A percentile compares a stretch with the other conserved stretches of the same genome.
phyloP scores from a whole-genome alignment of 805 yeast genomes.

The Schwanniomyces occidentalis region DNA sequence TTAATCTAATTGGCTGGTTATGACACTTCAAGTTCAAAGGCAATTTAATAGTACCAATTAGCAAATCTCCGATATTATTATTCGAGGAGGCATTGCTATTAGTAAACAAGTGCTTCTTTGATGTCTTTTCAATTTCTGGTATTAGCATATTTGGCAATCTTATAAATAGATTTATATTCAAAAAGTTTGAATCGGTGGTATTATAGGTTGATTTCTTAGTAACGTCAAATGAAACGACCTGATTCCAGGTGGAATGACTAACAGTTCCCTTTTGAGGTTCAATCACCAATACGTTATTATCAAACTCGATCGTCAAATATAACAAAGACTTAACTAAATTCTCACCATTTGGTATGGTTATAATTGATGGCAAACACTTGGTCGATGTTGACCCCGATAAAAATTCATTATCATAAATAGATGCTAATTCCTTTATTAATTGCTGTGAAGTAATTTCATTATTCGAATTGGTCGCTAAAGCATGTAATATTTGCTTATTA shows the following conservation, averaged over 20 bases:
- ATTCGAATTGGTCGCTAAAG: conserved; percentile 56
- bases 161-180: conserved; percentile 77
- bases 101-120: conserved; percentile 31
- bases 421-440: conserved; percentile 32
- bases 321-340: conserved; percentile 65
- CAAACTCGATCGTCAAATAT: conserved; percentile 89
- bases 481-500: conserved; percentile 62
- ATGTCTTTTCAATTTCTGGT: conserved; percentile 38
- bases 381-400: conserved; percentile 35
- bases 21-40: conserved; percentile 58
- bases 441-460: conserved; percentile 29
- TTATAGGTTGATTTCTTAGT: conserved; percentile 31
- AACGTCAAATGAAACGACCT: conserved; percentile 89
- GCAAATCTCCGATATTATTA: conserved; percentile 59
- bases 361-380: conserved; percentile 50
- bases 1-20: conserved; percentile 51
- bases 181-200: conserved; percentile 49
- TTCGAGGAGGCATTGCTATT: conserved; percentile 15
- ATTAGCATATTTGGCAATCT: conserved; percentile 68
- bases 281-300: conserved; percentile 85
- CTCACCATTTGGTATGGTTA: conserved; percentile 53
- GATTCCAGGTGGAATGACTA: conserved; percentile 78
- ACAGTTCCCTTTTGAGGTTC: conserved; percentile 86
- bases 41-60: conserved; percentile 70
- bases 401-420: conserved; percentile 16